phyloP scores from a whole-genome alignment of 169 alveolate genomes.

The Cryptosporidium viatorum region DNA sequence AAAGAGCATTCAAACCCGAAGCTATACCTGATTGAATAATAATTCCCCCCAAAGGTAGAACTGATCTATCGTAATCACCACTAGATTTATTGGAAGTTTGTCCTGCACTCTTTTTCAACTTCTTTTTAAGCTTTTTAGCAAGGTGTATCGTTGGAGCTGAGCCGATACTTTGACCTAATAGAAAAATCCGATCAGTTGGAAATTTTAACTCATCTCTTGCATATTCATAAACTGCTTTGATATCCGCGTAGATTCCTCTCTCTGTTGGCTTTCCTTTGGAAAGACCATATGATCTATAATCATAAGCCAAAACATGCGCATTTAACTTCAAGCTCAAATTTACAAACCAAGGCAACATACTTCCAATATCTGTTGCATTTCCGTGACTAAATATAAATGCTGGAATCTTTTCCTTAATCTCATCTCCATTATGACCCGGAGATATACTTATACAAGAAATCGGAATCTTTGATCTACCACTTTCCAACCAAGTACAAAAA shows the following conservation, averaged over 20 bases:
- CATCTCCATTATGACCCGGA: constrained; percentile 3
- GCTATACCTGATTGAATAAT: constrained; percentile 66
- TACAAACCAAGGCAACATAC: constrained; percentile 43
- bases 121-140: constrained; percentile 30
- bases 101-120: not conserved
- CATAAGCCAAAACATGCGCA: constrained; percentile 59
- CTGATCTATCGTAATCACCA: not conserved
- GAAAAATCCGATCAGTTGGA: constrained; percentile 29
- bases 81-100: not conserved
- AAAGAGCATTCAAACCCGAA: constrained; percentile 70
- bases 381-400: constrained; percentile 60
- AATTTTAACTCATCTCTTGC: constrained; percentile 40
- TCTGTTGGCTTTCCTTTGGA: constrained; percentile 70
- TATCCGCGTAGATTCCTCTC: constrained; percentile 62
- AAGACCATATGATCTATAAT: constrained; percentile 66
- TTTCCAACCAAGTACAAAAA: constrained; percentile 52
- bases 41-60: constrained; percentile 49
- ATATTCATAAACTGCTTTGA: constrained; percentile 51
- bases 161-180: constrained; percentile 71
- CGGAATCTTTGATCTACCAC: constrained; percentile 70
- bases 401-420: not conserved
- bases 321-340: constrained; percentile 39
- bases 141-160: constrained; percentile 64
- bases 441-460: constrained; percentile 51
- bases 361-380: constrained; percentile 62